A percentile compares a stretch with the other conserved stretches of the same genome.
phyloP scores from a whole-genome alignment of 768 basidiomycete genomes.

The Trametes coccinea region DNA sequence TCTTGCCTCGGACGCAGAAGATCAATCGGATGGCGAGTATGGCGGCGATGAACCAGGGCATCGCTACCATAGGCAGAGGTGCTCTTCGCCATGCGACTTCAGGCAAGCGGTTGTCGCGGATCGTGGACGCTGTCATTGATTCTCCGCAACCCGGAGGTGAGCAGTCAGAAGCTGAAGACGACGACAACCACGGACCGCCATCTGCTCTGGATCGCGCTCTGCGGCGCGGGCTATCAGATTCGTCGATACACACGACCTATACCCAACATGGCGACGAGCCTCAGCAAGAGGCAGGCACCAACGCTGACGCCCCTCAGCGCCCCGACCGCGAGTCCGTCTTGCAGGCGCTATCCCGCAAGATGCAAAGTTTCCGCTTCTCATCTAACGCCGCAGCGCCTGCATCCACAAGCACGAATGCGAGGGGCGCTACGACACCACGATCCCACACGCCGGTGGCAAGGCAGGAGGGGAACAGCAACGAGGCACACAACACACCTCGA shows the following conservation, averaged over 20 bases:
- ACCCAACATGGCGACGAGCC: conserved; percentile 49
- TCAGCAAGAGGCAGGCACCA: conserved; percentile 2
- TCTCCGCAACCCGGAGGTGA: conserved; percentile 36
- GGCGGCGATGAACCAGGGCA: conserved; percentile 3
- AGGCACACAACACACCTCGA: conserved; percentile 13
- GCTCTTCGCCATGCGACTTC: conserved; percentile 28
- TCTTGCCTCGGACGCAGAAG: conserved; percentile 45
- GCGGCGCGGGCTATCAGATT: conserved; percentile 85
- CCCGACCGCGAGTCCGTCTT: conserved; percentile 33
- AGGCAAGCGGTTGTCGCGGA: conserved; percentile 51
- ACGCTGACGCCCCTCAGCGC: background rate
- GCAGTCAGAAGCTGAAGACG: conserved; percentile 37
- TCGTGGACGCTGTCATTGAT: conserved; percentile 81
- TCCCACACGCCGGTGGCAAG: conserved; percentile 15
- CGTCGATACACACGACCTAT: conserved; percentile 88
- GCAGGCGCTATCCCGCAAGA: conserved; percentile 33
- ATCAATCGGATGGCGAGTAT: conserved; percentile 1
- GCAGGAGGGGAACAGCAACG: background rate
- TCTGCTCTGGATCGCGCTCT: conserved; percentile 68
- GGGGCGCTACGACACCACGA: conserved; percentile 9
- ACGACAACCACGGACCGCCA: conserved; percentile 19
- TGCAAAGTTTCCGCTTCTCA: conserved; percentile 34
- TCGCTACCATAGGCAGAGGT: conserved; percentile 28
- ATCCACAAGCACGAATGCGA: conserved; percentile 7
- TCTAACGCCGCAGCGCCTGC: conserved; percentile 31